Evolutionary conservation across 2,329 filamentous ascomycete species (phyloP).

Genomic region (Xylaria sp.): DNA sequence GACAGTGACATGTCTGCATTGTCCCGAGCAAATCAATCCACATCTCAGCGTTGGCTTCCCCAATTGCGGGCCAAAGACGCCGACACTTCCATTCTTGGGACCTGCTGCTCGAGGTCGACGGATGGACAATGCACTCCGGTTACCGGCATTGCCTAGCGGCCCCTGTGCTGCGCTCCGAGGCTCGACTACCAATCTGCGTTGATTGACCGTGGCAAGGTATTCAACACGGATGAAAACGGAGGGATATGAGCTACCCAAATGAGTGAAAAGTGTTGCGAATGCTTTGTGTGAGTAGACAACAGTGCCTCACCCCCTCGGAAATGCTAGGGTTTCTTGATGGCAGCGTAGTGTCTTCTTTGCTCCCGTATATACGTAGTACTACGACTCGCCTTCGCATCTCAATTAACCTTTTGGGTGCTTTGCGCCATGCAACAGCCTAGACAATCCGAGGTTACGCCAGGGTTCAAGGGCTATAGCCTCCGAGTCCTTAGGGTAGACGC

Average conservation of each 20-base stretch:
- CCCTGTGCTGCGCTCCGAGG: slow-evolving; percentile 12
- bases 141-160: slow-evolving; percentile 33
- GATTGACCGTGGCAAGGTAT: not conserved
- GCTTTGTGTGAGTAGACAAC: not conserved
- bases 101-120: slow-evolving; percentile 30
- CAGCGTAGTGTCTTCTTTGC: slow-evolving; percentile 7
- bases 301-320: too few relatives aligned
- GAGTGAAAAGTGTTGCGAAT: not conserved
- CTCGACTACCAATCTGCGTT: slow-evolving; percentile 15
- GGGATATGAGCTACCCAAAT: not conserved
- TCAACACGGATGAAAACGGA: not conserved
- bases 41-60: slow-evolving; percentile 24
- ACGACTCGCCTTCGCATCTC: slow-evolving; percentile 36
- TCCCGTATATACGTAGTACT: not conserved
- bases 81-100: slow-evolving; percentile 33
- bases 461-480: slow-evolving; percentile 34
- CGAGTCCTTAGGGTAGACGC: slow-evolving; percentile 40
- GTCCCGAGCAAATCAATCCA: slow-evolving; percentile 32
- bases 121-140: slow-evolving; percentile 32
- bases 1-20: slow-evolving; percentile 33
- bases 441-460: slow-evolving; percentile 40
- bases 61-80: slow-evolving; percentile 29
- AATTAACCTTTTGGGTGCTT: slow-evolving; percentile 41
- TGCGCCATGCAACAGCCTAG: slow-evolving; percentile 43
- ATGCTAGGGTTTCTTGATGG: not conserved